Base-by-base conservation (phyloP, 2,329 filamentous ascomycete genomes). In the Xylaria sp. region DNA sequence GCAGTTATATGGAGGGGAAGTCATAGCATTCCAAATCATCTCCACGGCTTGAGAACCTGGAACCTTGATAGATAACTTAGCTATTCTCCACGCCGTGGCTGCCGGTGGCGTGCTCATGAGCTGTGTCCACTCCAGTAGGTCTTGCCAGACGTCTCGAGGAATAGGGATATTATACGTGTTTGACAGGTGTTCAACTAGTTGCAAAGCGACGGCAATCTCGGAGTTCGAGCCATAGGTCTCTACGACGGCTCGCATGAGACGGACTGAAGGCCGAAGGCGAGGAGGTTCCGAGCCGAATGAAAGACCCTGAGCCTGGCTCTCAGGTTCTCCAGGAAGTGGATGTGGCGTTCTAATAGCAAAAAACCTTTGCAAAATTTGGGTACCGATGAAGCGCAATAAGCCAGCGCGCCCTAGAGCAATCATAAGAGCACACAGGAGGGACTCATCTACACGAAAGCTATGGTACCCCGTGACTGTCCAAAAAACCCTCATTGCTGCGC, bases 221-320 rank as follows among this genome's bases (percentile, higher is more conserved):
- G 86, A 89, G 77, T 90, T 92, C 67, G 83, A 84, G n/a, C 90
- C 86, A 69, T 90, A 92, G 0, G 84, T 81, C 74, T 93, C 89
- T 5, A 90, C 89, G n/a, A 94, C 79, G 9, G 89, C 85, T 61
- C 86, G 82, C 25, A 95, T 82, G 0, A 94, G 81, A 1, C 81
- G 80, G 7, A 76, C 69, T 0, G 86, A 87, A 1, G 92, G 92
- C 57, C 82, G 73, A 53, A 82, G 73, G 10, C 27, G 25, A 63
- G 31, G 27, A 11, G 47, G 29, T 6, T 36, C 47, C n/a, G 31
- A 31, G 17, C 15, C 25, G 25, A 64, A 62, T 2, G 42, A 27
- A 10, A 51, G 33, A 38, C 4, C 66, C 49, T 4, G 17, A 29
- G 27, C 2, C n/a, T 10, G 6, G 4, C 13, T 6, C 3, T n/a